A percentile compares a stretch with the other conserved stretches of the same genome.
Evolutionary conservation across 768 basidiomycete species (phyloP).

Genomic region (Saitozyma sp.): DNA sequence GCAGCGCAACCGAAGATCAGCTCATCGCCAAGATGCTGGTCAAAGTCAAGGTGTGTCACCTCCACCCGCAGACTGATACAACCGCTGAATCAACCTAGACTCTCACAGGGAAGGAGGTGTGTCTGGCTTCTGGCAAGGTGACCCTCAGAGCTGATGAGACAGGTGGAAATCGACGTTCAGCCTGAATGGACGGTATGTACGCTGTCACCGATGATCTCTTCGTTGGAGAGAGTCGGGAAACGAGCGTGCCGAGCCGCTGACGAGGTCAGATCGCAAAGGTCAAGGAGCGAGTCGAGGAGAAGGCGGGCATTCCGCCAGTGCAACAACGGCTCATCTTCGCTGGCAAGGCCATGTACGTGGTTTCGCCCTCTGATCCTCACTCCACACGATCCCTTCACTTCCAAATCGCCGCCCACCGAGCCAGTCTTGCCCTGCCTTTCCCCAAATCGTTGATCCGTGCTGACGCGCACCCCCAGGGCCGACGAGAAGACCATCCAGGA

Average conservation of each 20-base stretch:
- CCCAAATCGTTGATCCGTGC: neutral
- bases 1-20: neutral
- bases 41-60: slow-evolving; percentile 47
- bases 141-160: neutral
- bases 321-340: slow-evolving; percentile 92
- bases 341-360: slow-evolving; percentile 82
- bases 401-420: too few relatives aligned
- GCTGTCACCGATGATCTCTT: neutral
- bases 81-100: slow-evolving; percentile 59
- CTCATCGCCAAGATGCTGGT: slow-evolving; percentile 38
- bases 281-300: slow-evolving; percentile 98
- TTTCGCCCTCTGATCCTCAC: neutral
- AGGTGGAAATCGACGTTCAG: slow-evolving; percentile 97
- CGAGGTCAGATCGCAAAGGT: slow-evolving; percentile 74
- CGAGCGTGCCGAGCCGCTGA: slow-evolving; percentile 1
- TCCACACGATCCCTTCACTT: neutral
- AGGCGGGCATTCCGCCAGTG: slow-evolving; percentile 92
- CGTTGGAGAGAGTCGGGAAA: neutral
- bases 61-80: neutral
- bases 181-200: slow-evolving; percentile 72
- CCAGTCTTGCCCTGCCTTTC: neutral
- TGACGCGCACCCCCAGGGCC: slow-evolving; percentile 58
- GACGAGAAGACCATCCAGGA: slow-evolving; percentile 90
- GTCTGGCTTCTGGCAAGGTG: slow-evolving; percentile 21
- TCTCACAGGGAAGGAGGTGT: slow-evolving; percentile 93